A percentile compares a stretch with the other conserved stretches of the same genome.
phyloP scores from a whole-genome alignment of 2,329 filamentous ascomycete genomes.

The Pyrenophora seminiperda region DNA sequence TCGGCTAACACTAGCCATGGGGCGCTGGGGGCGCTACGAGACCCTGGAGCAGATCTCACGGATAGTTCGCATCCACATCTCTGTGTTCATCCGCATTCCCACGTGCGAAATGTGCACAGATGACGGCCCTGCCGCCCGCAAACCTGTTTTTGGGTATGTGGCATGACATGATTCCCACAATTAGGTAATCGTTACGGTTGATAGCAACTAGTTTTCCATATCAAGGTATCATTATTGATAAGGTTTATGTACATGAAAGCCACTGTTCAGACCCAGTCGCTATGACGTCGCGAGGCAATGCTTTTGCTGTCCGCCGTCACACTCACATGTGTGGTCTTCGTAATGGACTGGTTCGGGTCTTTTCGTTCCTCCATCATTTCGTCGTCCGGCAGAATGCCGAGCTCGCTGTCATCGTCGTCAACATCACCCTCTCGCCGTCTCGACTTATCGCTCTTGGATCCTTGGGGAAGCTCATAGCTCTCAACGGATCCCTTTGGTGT shows the following conservation, averaged over 20 bases:
- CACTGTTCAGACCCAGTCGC: conserved; percentile 18
- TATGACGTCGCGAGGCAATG: conserved; percentile 8
- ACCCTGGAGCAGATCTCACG: conserved; percentile 1
- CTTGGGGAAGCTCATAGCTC: conserved; percentile 25
- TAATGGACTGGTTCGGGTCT: conserved; percentile 12
- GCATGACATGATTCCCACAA: not conserved
- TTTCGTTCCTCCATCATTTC: not conserved
- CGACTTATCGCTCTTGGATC: conserved; percentile 12
- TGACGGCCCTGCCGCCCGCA: not conserved
- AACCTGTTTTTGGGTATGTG: not conserved
- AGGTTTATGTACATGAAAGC: not conserved
- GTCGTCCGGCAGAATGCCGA: conserved; percentile 21
- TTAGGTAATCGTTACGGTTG: not conserved
- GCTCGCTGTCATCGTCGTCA: conserved; percentile 27
- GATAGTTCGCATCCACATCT: too few species aligned
- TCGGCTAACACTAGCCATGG: conserved; percentile 2
- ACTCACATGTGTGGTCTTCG: conserved; percentile 23
- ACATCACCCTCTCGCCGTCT: conserved; percentile 11
- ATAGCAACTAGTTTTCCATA: not conserved
- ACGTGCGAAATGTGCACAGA: too few species aligned
- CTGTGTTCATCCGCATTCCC: not conserved
- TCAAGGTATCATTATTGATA: conserved; percentile 5
- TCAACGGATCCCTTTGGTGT: conserved; percentile 15
- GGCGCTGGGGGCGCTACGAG: not conserved
- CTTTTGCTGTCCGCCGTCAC: conserved; percentile 15